A percentile compares a stretch with the other conserved stretches of the same genome.
phyloP scores from a whole-genome alignment of 2,329 filamentous ascomycete species.

The Malbranchea cinnamomea region DNA sequence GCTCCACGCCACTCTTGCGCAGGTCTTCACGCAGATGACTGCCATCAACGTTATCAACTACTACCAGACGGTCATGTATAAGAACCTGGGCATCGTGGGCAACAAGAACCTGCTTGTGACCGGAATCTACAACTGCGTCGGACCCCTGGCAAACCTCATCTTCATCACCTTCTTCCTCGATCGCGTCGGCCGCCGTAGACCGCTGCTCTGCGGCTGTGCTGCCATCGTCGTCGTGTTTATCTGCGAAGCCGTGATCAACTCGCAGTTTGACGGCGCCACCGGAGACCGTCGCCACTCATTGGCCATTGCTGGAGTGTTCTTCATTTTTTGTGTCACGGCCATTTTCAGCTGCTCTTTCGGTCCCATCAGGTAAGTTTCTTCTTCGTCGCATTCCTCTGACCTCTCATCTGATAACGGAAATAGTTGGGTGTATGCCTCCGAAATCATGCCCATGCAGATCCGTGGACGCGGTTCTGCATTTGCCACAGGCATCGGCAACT shows the following conservation, averaged over 20 bases:
- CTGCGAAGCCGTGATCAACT: constrained; percentile 45
- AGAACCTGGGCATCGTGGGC: constrained; percentile 40
- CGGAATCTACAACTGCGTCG: constrained; percentile 46
- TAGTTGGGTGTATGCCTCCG: constrained; percentile 44
- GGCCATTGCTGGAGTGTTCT: constrained; percentile 48
- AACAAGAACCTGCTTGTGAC: constrained; percentile 39
- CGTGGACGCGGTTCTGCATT: constrained; percentile 38
- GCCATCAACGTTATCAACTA: constrained; percentile 29
- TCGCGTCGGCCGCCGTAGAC: constrained; percentile 21
- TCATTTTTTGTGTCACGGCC: constrained; percentile 47
- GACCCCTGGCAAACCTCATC: constrained; percentile 26
- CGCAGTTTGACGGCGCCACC: constrained; percentile 23
- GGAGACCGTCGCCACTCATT: constrained; percentile 29
- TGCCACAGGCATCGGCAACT: constrained; percentile 21
- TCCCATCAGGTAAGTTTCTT: constrained; percentile 23
- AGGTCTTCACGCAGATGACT: constrained; percentile 48
- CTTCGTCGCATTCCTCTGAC: background rate
- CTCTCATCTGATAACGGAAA: background rate
- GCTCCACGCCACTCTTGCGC: constrained; percentile 45
- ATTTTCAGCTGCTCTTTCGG: constrained; percentile 47
- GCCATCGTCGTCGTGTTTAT: constrained; percentile 40
- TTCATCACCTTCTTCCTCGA: constrained; percentile 28
- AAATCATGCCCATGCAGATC: constrained; percentile 53
- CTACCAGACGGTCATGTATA: constrained; percentile 28
- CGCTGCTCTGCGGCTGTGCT: no score